phyloP scores from a whole-genome alignment of 169 alveolate genomes.

The Plasmodium cynomolgi region DNA sequence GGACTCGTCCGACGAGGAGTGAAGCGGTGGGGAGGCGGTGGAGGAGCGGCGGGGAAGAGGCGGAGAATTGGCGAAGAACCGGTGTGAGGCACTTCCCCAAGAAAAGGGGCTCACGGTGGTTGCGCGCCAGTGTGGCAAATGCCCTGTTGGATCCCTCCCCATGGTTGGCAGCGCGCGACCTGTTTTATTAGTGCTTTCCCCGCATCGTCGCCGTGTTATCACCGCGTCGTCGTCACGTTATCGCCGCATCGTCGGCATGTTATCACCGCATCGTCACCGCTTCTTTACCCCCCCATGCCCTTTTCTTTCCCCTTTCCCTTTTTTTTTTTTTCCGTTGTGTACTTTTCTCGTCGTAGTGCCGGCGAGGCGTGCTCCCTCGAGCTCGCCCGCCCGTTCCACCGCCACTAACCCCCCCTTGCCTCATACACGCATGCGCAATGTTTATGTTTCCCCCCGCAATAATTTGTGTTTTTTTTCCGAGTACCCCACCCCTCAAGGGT shows the following conservation, averaged over 20 bases:
- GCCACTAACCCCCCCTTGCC: no score
- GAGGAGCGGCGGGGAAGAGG: background rate
- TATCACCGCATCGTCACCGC: background rate
- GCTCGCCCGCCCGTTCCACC: background rate
- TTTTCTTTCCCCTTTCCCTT: background rate
- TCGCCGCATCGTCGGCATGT: background rate
- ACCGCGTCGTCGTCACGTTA: no score
- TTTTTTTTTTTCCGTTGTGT: background rate
- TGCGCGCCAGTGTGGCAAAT: background rate
- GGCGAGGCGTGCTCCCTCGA: background rate
- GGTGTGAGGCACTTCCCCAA: no score
- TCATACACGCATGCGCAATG: background rate
- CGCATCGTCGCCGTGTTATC: background rate
- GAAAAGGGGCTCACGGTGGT: no score
- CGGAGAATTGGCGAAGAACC: no score
- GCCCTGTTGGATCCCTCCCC: background rate
- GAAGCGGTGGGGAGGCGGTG: background rate
- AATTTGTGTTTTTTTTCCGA: background rate
- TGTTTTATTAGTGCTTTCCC: background rate
- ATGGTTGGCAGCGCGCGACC: background rate
- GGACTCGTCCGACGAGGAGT: slow-evolving; percentile 47
- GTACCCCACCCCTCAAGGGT: background rate
- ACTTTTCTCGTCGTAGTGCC: background rate
- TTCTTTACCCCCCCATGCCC: background rate
- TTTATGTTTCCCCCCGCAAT: background rate